Base-by-base conservation (phyloP, 257 asterid genomes). In the Solanum clarkiae region DNA sequence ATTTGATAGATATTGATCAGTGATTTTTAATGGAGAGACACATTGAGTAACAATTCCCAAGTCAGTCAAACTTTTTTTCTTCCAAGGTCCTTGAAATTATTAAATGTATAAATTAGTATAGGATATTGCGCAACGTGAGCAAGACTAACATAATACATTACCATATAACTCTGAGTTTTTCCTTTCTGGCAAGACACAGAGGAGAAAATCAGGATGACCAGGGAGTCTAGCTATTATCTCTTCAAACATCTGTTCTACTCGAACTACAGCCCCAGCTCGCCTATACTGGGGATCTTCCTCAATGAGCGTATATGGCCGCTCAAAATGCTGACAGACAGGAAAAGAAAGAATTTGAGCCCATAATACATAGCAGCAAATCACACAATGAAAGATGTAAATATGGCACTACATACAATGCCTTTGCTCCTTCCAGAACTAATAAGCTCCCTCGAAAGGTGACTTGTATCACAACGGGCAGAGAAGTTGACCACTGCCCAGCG, bases 401-500 rank as follows among this genome's bases (percentile, higher is more conserved):
- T 51, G 60, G 14, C 11, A 69, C 77, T 84, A 84, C 99, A 79
- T 94, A 96, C 99, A 88, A 94, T 91, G 93, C 99, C 99, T 90
- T 91, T 95, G 89, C 80, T 94, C 93, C 90, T 93, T 87, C 94
- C 99, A 85, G 94, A 93, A 86, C 87, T 89, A 85, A 96, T 95
- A 87, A 96, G 97, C 90, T 94, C 98, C 87, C 97, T 89, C 10
- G 98, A 93, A 81, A 96, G 92, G 84, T 88, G 90, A 86, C 98
- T 95, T 81, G 91, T 88, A 87, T 96, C 98, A 89, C 97, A 92
- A 71, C 86, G 82, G 49, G 93, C 90, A 81, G 98, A 96, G 92
- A 96, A 96, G 92, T 95, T 95, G 88, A 96, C 97, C 83, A 96
- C 89, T 80, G 98, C 93, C 99, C 99, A 96, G 55, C 86, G 88